A percentile compares a stretch with the other conserved stretches of the same genome.
These are phyloP conservation scores for Oxyria digyna DNA, from an alignment of 148 eudicot genomes.

Conservation along the genomic window DNA sequence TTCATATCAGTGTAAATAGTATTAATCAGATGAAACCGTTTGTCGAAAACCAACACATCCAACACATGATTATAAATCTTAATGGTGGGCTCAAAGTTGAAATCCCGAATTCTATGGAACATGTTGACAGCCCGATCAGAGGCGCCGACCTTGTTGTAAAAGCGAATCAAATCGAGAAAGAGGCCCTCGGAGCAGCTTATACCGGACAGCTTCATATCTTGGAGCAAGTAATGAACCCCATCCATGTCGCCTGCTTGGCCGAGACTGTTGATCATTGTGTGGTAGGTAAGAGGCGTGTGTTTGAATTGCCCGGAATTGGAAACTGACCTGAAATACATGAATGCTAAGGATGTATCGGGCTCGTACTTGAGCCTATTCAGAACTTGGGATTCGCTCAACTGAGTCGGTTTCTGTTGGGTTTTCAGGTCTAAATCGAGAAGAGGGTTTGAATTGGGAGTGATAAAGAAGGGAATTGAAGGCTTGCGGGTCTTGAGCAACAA, in stretches of 20 bases:
- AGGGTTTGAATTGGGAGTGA: conserved; percentile 36
- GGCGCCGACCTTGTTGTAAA: conserved; percentile 38
- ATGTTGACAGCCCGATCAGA: conserved; percentile 66
- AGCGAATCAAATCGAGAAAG: conserved; percentile 49
- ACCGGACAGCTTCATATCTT: conserved; percentile 72
- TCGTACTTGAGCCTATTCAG: conserved; percentile 35
- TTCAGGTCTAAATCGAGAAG: conserved; percentile 10
- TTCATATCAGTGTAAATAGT: conserved; percentile 64
- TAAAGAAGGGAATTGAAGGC: conserved; percentile 60
- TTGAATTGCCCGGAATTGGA: conserved; percentile 42
- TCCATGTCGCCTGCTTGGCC: conserved; percentile 47
- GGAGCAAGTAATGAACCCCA: conserved; percentile 65
- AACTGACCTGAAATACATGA: conserved; percentile 49
- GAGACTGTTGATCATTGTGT: conserved; percentile 56
- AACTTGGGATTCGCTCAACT: conserved; percentile 40
- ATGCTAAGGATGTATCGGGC: conserved; percentile 34
- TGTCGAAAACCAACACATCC: conserved; percentile 72
- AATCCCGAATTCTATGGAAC: conserved; percentile 63
- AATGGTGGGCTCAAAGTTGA: conserved; percentile 58
- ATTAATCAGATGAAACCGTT: conserved; percentile 58
- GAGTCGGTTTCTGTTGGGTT: conserved; percentile 12
- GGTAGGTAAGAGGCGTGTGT: conserved; percentile 62
- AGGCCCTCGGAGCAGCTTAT: conserved; percentile 53
- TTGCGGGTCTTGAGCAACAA: conserved; percentile 51
- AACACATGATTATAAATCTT: conserved; percentile 66